phyloP scores from a whole-genome alignment of 805 yeast species.

The Starmerella apicola region DNA sequence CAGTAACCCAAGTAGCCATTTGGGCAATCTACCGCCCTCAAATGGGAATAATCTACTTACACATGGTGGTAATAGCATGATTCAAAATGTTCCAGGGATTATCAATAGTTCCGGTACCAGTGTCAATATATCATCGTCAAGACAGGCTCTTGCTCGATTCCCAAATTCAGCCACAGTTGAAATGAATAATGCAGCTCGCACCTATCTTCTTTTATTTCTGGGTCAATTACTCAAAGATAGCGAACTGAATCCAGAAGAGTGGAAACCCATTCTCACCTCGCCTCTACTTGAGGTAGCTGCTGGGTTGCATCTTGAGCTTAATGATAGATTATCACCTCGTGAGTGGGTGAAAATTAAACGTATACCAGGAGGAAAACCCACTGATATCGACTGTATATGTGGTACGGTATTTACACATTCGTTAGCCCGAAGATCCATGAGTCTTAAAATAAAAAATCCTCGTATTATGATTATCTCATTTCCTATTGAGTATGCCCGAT shows the following conservation, averaged over 20 bases:
- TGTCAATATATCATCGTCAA: not conserved
- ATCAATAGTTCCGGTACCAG: no score
- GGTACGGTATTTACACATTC: slow-evolving; percentile 80
- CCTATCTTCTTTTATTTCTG: slow-evolving; percentile 24
- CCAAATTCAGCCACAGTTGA: slow-evolving; percentile 20
- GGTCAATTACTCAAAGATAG: slow-evolving; percentile 25
- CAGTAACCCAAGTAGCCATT: no score
- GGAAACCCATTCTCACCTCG: slow-evolving; percentile 45
- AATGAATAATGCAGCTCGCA: slow-evolving; percentile 25
- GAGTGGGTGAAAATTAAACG: slow-evolving; percentile 80
- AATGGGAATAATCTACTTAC: no score
- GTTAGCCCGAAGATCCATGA: slow-evolving; percentile 71
- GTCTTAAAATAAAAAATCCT: slow-evolving; percentile 49
- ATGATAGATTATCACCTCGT: slow-evolving; percentile 71
- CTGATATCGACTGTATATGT: slow-evolving; percentile 49
- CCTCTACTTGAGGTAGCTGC: slow-evolving; percentile 46
- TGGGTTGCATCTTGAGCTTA: slow-evolving; percentile 45
- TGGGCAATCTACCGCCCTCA: no score
- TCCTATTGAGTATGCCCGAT: slow-evolving; percentile 73
- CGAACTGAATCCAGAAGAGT: slow-evolving; percentile 34
- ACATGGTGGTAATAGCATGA: no score
- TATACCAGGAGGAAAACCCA: slow-evolving; percentile 59
- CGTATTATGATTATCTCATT: slow-evolving; percentile 72
- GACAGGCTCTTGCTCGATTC: slow-evolving; percentile 10
- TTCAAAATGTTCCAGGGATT: no score